Evolutionary conservation across 1,284 basidiomycete genomes (phyloP).

Genomic region (Vanrija sp.): DNA sequence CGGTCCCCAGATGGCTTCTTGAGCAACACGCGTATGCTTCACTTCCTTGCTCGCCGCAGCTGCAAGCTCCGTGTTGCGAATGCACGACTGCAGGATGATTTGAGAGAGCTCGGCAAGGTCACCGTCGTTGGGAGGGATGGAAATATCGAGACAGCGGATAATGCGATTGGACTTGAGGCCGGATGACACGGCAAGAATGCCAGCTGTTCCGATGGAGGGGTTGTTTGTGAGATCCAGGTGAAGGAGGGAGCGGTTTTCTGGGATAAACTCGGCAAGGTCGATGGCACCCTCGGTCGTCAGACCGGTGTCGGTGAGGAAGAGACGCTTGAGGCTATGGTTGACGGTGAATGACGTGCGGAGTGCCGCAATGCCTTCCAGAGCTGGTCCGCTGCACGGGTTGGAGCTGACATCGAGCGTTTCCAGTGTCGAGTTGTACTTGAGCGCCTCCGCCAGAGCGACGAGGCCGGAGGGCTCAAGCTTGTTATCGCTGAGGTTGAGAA

Average conservation of each 20-base stretch:
- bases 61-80: slow-evolving; percentile 75
- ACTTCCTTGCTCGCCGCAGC: slow-evolving; percentile 32
- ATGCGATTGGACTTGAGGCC: slow-evolving; percentile 75
- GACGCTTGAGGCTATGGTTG: slow-evolving; percentile 83
- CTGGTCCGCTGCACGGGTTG: slow-evolving; percentile 88
- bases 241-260: slow-evolving; percentile 77
- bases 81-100: slow-evolving; percentile 60
- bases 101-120: slow-evolving; percentile 64
- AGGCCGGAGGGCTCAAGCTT: slow-evolving; percentile 80
- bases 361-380: slow-evolving; percentile 80
- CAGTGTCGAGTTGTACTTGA: slow-evolving; percentile 94
- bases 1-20: slow-evolving; percentile 50
- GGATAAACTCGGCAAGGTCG: slow-evolving; percentile 91
- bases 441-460: slow-evolving; percentile 76
- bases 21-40: slow-evolving; percentile 12
- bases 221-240: slow-evolving; percentile 85
- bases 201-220: slow-evolving; percentile 71
- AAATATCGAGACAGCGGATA: slow-evolving; percentile 88
- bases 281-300: slow-evolving; percentile 85
- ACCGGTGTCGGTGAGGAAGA: slow-evolving; percentile 82
- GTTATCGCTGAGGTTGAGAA: slow-evolving; percentile 90
- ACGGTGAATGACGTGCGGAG: slow-evolving; percentile 87
- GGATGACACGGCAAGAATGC: slow-evolving; percentile 84
- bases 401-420: slow-evolving; percentile 90
- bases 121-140: slow-evolving; percentile 83